These are phyloP conservation scores for Pyrenochaeta sp. DNA, from an alignment of 2,329 filamentous ascomycete genomes.

Conservation along the genomic window DNA sequence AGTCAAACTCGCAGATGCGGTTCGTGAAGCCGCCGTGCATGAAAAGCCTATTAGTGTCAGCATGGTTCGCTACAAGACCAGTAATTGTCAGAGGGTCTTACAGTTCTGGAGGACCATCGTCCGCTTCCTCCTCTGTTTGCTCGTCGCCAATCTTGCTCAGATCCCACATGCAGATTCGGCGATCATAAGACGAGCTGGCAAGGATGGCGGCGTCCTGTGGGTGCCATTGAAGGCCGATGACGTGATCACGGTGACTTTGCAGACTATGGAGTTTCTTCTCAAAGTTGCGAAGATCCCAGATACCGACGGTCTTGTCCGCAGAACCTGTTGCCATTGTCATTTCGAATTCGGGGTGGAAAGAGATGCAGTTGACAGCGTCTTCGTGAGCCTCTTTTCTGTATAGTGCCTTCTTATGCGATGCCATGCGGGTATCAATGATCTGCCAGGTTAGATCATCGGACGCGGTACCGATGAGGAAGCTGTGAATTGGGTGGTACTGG, in stretches of 20 bases:
- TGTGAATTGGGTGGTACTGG: slow-evolving; percentile 88
- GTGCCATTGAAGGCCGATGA: slow-evolving; percentile 94
- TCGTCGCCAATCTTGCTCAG: slow-evolving; percentile 90
- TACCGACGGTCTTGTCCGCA: slow-evolving; percentile 90
- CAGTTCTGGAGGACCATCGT: slow-evolving; percentile 95
- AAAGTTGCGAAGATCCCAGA: slow-evolving; percentile 94
- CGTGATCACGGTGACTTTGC: slow-evolving; percentile 85
- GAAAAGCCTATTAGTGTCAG: slow-evolving; percentile 70
- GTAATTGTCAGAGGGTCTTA: slow-evolving; percentile 57
- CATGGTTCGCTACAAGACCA: neutral
- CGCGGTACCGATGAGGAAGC: slow-evolving; percentile 83
- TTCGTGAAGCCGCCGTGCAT: slow-evolving; percentile 99
- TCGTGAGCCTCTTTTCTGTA: slow-evolving; percentile 78
- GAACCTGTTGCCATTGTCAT: slow-evolving; percentile 91
- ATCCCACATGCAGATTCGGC: slow-evolving; percentile 96
- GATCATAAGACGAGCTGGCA: slow-evolving; percentile 90
- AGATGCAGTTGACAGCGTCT: slow-evolving; percentile 94
- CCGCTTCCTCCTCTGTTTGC: slow-evolving; percentile 91
- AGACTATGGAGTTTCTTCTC: slow-evolving; percentile 89
- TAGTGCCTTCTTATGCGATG: slow-evolving; percentile 70
- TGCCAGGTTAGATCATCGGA: slow-evolving; percentile 95
- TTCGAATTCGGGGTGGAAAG: slow-evolving; percentile 93
- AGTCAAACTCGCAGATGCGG: slow-evolving; percentile 94
- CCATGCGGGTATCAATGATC: slow-evolving; percentile 83
- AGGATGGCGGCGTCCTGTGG: slow-evolving; percentile 87